A percentile compares a stretch with the other conserved stretches of the same genome.
Evolutionary conservation across 2,329 filamentous ascomycete genomes (phyloP).

Genomic region (Alternaria triticina): DNA sequence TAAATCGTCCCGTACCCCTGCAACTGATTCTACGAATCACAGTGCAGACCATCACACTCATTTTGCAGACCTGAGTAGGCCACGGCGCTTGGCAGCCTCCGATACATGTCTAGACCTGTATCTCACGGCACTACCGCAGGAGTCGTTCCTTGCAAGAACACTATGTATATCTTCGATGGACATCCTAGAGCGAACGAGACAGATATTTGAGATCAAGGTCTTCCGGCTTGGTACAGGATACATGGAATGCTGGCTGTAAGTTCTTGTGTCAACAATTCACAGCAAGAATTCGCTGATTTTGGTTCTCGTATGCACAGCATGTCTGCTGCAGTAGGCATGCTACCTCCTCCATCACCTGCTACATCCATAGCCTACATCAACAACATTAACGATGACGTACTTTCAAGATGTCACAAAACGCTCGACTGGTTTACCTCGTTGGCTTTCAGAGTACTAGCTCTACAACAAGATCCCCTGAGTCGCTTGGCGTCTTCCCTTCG

Average conservation of each 20-base stretch:
- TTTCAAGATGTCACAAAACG: slow-evolving; percentile 31
- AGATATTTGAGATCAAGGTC: slow-evolving; percentile 43
- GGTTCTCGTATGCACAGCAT: slow-evolving; percentile 8
- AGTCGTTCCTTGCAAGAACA: slow-evolving; percentile 35
- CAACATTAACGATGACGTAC: slow-evolving; percentile 20
- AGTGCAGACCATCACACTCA: slow-evolving; percentile 6
- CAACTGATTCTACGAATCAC: slow-evolving; percentile 5
- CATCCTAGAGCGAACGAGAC: slow-evolving; percentile 37
- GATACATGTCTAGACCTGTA: neutral
- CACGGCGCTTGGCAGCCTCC: slow-evolving; percentile 6
- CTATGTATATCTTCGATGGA: slow-evolving; percentile 35
- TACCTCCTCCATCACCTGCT: slow-evolving; percentile 28
- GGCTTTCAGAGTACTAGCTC: slow-evolving; percentile 36
- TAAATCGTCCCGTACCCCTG: slow-evolving; percentile 2
- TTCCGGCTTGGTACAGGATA: slow-evolving; percentile 46
- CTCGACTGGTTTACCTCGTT: slow-evolving; percentile 36
- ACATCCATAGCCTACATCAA: slow-evolving; percentile 27
- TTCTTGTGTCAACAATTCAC: neutral
- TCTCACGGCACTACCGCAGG: slow-evolving; percentile 27
- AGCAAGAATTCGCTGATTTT: neutral
- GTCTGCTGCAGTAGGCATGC: slow-evolving; percentile 38
- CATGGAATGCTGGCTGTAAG: slow-evolving; percentile 42
- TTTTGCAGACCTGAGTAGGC: slow-evolving; percentile 2
- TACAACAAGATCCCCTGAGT: slow-evolving; percentile 38
- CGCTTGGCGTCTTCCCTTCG: slow-evolving; percentile 29